Percentiles rank a stretch among this genome's conserved stretches.
These are phyloP conservation scores for Tephrocybe sp. DNA, from an alignment of 768 basidiomycete species.

Conservation along the genomic window DNA sequence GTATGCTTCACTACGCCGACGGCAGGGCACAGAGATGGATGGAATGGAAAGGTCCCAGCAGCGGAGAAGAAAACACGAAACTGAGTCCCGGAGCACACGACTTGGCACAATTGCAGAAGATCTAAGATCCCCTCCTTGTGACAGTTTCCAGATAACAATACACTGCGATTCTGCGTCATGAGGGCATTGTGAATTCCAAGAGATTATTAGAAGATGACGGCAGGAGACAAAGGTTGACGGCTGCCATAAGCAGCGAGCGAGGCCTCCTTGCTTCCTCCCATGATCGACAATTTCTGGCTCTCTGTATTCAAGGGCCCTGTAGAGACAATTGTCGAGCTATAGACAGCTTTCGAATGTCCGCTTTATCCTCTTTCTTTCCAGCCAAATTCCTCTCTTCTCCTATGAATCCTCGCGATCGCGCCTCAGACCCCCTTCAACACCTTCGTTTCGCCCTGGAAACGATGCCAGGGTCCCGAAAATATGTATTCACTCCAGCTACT, in stretches of 20 bases:
- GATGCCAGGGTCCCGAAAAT: slow-evolving; percentile 79
- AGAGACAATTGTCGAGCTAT: slow-evolving; percentile 2
- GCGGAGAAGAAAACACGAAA: too few relatives aligned
- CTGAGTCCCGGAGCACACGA: too few relatives aligned
- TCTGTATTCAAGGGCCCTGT: slow-evolving; percentile 1
- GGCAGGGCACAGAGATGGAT: too few relatives aligned
- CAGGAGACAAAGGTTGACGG: slow-evolving; percentile 2
- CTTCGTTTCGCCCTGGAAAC: slow-evolving; percentile 78
- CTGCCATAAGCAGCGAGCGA: slow-evolving; percentile 10
- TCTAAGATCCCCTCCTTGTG: too few relatives aligned
- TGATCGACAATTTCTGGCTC: slow-evolving; percentile 11
- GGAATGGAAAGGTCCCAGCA: too few relatives aligned
- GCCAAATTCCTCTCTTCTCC: slow-evolving; percentile 52
- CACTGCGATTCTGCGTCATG: too few relatives aligned
- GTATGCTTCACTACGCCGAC: too few relatives aligned
- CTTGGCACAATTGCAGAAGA: too few relatives aligned
- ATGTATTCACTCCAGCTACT: slow-evolving; percentile 69
- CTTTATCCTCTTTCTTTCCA: slow-evolving; percentile 36
- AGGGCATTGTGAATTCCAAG: too few relatives aligned
- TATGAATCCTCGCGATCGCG: slow-evolving; percentile 56
- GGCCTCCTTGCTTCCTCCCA: slow-evolving; percentile 4
- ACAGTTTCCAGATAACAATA: too few relatives aligned
- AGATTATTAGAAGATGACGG: background rate
- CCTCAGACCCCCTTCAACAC: slow-evolving; percentile 65
- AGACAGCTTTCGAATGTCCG: slow-evolving; percentile 17